phyloP scores from a whole-genome alignment of 768 basidiomycete genomes.

The Leccinum imitatum region DNA sequence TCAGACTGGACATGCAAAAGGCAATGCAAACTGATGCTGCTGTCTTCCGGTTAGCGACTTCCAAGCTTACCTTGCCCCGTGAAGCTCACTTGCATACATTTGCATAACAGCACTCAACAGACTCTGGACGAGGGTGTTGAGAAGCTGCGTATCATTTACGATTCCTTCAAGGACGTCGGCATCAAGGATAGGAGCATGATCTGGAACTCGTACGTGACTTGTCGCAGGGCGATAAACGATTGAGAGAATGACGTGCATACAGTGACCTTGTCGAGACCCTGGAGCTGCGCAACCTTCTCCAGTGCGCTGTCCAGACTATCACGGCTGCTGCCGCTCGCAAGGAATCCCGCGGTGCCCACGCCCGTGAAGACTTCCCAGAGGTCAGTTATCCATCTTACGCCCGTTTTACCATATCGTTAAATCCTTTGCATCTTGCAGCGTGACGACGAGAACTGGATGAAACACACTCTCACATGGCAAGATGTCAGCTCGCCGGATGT shows the following conservation, averaged over 20 bases:
- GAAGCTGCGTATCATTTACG: conserved; percentile 84
- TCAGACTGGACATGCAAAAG: conserved; percentile 97
- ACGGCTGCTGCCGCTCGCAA: conserved; percentile 89
- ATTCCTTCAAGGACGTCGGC: conserved; percentile 85
- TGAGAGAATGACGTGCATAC: conserved; percentile 10
- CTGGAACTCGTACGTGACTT: conserved; percentile 89
- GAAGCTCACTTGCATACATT: conserved; percentile 5
- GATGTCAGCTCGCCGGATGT: conserved; percentile 78
- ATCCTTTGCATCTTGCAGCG: conserved; percentile 47
- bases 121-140: conserved; percentile 90
- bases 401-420: background rate
- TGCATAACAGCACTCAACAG: conserved; percentile 65
- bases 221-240: conserved; percentile 2
- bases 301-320: conserved; percentile 95
- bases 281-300: conserved; percentile 93
- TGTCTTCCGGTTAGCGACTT: conserved; percentile 73
- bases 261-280: conserved; percentile 97
- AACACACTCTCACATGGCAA: conserved; percentile 91
- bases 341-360: conserved; percentile 98
- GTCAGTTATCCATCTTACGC: conserved; percentile 39
- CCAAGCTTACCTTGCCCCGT: background rate
- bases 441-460: conserved; percentile 94
- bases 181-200: conserved; percentile 99
- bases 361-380: conserved; percentile 97
- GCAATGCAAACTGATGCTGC: conserved; percentile 98